A percentile compares a stretch with the other conserved stretches of the same genome.
These are phyloP conservation scores for Schizophyllum commune DNA, from an alignment of 1,284 basidiomycete species.

Conservation along the genomic window DNA sequence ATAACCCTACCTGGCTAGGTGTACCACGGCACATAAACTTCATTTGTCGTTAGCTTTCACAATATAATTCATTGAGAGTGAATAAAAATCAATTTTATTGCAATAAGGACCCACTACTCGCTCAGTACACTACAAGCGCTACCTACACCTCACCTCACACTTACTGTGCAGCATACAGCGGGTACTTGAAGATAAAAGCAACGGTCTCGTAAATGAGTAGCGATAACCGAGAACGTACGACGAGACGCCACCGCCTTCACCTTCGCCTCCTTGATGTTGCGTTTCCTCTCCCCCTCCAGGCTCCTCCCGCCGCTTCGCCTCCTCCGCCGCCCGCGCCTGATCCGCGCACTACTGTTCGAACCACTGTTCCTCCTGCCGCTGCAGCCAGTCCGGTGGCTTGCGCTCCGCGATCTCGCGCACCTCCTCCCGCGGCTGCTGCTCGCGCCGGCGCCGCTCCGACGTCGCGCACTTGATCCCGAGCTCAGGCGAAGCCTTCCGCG, in stretches of 20 bases:
- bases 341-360: slow-evolving; percentile 51
- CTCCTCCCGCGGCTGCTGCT: slow-evolving; percentile 37
- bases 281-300: slow-evolving; percentile 39
- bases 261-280: slow-evolving; percentile 35
- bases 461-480: slow-evolving; percentile 42
- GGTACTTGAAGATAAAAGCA: too few relatives aligned
- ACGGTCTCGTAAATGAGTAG: too few relatives aligned
- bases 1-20: too few relatives aligned
- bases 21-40: too few relatives aligned
- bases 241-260: slow-evolving; percentile 31
- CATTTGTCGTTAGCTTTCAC: too few relatives aligned
- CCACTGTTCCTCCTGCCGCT: slow-evolving; percentile 43
- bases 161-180: too few relatives aligned
- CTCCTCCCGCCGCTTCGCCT: slow-evolving; percentile 35
- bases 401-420: slow-evolving; percentile 36
- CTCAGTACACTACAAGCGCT: too few relatives aligned
- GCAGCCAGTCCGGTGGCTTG: slow-evolving; percentile 33
- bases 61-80: too few relatives aligned
- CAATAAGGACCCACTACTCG: too few relatives aligned
- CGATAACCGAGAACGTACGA: too few relatives aligned
- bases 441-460: slow-evolving; percentile 36
- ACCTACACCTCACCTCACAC: too few relatives aligned
- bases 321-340: slow-evolving; percentile 38
- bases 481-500: slow-evolving; percentile 38
- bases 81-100: too few relatives aligned